Evolutionary conservation across 371 early-diverging fungal genomes (phyloP), one percentile per base, ranked within the genome.

Genomic region (Mortierella sp.): DNA sequence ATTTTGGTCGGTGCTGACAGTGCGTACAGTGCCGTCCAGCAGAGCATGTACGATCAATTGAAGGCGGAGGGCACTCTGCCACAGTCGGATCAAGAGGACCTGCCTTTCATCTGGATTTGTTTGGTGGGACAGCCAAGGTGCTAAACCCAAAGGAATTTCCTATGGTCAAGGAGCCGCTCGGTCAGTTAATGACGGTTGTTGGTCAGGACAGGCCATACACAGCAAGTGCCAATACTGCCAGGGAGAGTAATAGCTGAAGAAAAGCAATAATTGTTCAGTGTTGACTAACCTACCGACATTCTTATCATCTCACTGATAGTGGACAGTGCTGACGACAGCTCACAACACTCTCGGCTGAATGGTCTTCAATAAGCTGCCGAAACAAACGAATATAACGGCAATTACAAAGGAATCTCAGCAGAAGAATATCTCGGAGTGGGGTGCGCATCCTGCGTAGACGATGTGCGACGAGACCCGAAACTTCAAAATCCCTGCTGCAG

Each of bases 1-100:
- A 70, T 76, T 5, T 34, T 76, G 16, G 71, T 71, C 10, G 76
- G 76, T 0, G 76, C 76, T 13, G 76, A 76, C 43, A 59, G 76
- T 6, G 71, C 76, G 0, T 71, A 76, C 48, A 70, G 70, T 43
- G 57, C 46, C 0, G 76, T 76, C 28, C 71, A 71, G 1, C 71
- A 71, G 21, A 44, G 46, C 5, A n/a, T 76, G 0, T 76, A 71
- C 31, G 48, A 70, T 21, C 5, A 11, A 0, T 8, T 76, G 44
- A 44, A 55, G 28, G 44, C 26, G n/a, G 37, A 57, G 6, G 76
- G 76, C 3, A n/a, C 0, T 3, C 57, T 76, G 11, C 76, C 76
- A 0, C 40, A 48, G 16, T 21, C 26, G 19, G 69, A 75, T 31
- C 21, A 59, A 10, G 55, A 44, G 34, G 43, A 37, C 11, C n/a